Evolutionary conservation across 495 filamentous ascomycete genomes (phyloP).

Genomic region (Penicillium salamii): DNA sequence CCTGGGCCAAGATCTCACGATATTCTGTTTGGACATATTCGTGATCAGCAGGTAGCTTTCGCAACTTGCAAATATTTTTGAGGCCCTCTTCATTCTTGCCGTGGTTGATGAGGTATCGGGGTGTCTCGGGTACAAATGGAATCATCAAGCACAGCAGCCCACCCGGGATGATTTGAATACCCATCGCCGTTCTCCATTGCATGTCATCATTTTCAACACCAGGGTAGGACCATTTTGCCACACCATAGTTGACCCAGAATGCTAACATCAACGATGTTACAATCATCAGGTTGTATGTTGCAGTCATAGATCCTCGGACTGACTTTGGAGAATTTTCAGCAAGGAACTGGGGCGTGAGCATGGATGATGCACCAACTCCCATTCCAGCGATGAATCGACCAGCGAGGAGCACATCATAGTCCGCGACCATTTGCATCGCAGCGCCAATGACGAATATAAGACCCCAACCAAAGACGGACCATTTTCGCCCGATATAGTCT

Average conservation of each 20-base stretch:
- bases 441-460: slow-evolving; percentile 57
- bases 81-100: slow-evolving; percentile 47
- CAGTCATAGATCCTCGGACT: slow-evolving; percentile 24
- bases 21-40: slow-evolving; percentile 52
- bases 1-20: slow-evolving; percentile 25
- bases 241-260: slow-evolving; percentile 27
- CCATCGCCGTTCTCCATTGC: slow-evolving; percentile 46
- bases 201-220: slow-evolving; percentile 30
- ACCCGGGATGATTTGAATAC: slow-evolving; percentile 48
- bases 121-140: slow-evolving; percentile 52
- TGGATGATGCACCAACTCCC: slow-evolving; percentile 20
- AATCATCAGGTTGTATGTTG: slow-evolving; percentile 29
- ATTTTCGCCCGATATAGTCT: slow-evolving; percentile 53
- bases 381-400: slow-evolving; percentile 45
- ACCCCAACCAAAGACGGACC: slow-evolving; percentile 48
- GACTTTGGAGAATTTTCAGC: slow-evolving; percentile 33
- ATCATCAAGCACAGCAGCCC: slow-evolving; percentile 56
- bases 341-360: slow-evolving; percentile 22
- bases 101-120: slow-evolving; percentile 51
- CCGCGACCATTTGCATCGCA: slow-evolving; percentile 54
- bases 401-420: slow-evolving; percentile 30
- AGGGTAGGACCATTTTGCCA: slow-evolving; percentile 19
- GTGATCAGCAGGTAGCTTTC: slow-evolving; percentile 54
- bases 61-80: slow-evolving; percentile 54
- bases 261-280: slow-evolving; percentile 24